Evolutionary conservation across 768 basidiomycete genomes (phyloP).

Genomic region (Phlebiopsis gigantea): DNA sequence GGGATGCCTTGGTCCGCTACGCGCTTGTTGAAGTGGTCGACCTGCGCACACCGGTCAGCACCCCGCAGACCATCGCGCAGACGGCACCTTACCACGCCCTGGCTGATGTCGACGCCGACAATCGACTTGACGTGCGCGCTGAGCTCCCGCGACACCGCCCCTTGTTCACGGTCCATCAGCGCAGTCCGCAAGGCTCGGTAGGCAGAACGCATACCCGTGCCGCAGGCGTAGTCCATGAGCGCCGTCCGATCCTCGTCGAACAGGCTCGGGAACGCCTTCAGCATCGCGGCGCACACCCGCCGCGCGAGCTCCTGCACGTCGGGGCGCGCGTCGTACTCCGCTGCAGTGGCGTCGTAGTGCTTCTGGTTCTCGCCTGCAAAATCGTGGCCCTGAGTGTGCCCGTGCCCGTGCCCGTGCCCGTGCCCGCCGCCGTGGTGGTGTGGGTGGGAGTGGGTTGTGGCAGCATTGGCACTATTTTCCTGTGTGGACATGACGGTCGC

Average conservation of each 20-base stretch:
- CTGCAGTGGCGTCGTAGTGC: conserved; percentile 31
- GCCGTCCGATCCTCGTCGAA: conserved; percentile 53
- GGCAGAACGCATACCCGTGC: conserved; percentile 45
- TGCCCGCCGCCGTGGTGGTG: not conserved
- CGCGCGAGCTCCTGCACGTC: conserved; percentile 19
- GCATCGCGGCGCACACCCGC: conserved; percentile 24
- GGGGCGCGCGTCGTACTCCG: conserved; percentile 22
- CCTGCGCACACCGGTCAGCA: not conserved
- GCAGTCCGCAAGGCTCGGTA: not conserved
- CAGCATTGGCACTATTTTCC: not conserved
- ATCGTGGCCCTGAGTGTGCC: conserved; percentile 12
- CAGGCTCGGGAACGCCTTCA: conserved; percentile 17
- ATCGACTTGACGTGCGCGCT: conserved; percentile 56
- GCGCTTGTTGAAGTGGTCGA: conserved; percentile 58
- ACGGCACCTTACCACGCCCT: conserved; percentile 37
- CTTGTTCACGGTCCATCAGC: conserved; percentile 28
- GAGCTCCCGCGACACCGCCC: conserved; percentile 57
- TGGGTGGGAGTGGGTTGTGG: not conserved
- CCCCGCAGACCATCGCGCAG: too few relatives aligned
- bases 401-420: not conserved
- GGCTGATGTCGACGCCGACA: conserved; percentile 74
- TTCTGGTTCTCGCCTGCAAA: conserved; percentile 32
- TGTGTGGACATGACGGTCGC: not conserved
- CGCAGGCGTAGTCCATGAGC: conserved; percentile 74
- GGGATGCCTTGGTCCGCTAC: conserved; percentile 57